Conservation (phyloP, 2,329 filamentous ascomycete species). For the Chaetomium sp. region DNA sequence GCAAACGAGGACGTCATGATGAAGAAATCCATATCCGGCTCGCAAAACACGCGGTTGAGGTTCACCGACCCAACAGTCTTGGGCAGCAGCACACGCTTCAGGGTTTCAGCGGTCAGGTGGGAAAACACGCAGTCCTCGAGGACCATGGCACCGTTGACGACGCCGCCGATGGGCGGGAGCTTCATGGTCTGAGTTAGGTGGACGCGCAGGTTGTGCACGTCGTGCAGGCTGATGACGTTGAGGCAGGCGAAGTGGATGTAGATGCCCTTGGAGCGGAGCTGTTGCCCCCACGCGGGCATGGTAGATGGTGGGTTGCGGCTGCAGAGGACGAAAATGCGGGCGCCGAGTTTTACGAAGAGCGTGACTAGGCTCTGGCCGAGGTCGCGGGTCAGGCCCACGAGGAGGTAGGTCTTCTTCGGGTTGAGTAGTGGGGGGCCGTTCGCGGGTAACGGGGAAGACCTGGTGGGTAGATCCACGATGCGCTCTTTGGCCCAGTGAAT, state of each 20-base stretch:
- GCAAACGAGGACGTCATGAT: conserved; percentile 43
- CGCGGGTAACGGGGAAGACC: conserved; percentile 15
- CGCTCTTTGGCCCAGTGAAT: conserved; percentile 36
- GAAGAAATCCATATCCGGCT: conserved; percentile 36
- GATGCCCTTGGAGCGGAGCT: conserved; percentile 25
- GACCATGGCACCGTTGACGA: conserved; percentile 42
- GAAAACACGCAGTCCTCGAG: conserved; percentile 38
- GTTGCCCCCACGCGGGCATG: conserved; percentile 28
- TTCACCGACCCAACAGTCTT: conserved; percentile 37
- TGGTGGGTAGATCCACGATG: conserved; percentile 21
- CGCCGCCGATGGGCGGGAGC: conserved; percentile 32
- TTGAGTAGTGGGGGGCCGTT: conserved; percentile 25
- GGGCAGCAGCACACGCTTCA: conserved; percentile 34
- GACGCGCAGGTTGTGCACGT: conserved; percentile 26
- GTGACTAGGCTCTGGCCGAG: conserved; percentile 39
- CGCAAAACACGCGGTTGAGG: conserved; percentile 32
- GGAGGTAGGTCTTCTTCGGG: conserved; percentile 32
- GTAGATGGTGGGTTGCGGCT: conserved; percentile 32
- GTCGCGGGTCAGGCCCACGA: conserved; percentile 38
- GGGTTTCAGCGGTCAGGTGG: conserved; percentile 34
- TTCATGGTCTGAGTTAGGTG: conserved; percentile 10
- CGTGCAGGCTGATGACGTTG: conserved; percentile 26
- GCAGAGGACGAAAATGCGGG: conserved; percentile 33
- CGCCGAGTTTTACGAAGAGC: conserved; percentile 33
- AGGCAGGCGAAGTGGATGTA: conserved; percentile 22